Evolutionary conservation across 2,329 filamentous ascomycete genomes (phyloP), one percentile per base, ranked within the genome.

Genomic region (Penicillium sp.): DNA sequence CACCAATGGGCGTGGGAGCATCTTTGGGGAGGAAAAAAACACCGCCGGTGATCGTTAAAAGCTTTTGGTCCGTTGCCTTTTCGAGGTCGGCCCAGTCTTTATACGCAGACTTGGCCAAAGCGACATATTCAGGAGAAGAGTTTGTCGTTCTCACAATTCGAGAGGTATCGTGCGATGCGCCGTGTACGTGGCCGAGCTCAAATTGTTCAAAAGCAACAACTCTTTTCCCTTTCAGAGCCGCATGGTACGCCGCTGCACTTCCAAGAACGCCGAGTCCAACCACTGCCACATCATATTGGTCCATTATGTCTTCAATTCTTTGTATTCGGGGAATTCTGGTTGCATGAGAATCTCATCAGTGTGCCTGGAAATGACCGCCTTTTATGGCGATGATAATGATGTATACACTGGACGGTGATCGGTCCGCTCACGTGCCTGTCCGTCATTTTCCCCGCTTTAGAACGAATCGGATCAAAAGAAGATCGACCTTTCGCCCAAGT

Each of bases 81-180:
- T 67, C 66, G 1, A 68, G 56, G 3, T 63, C 59, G n/a, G 66
- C 67, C 67, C 66, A 69, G 45, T 69, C 65, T 18, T 60, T 63
- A 44, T 68, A 69, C 0, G 65, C 66, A 5, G 54, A 82, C 73
- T 58, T 79, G 73, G 22, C 81, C 75, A n/a, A 76, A 70, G 51
- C 80, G 1, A 68, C 67, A 44, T 60, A 66, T 49, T 69, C 64
- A 0, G 66, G 63, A 7, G 58, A 27, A n/a, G 54, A 53, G 18
- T 69, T 61, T 7, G 66, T 66, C 5, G 65, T 69, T n/a, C 67
- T 52, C 6, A 69, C 57, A 47, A 68, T 68, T 2, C 66, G 63
- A 0, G 67, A 69, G 2, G 67, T 69, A 49, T 69, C 66, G 46
- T 68, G 66, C 7, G 67, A 68, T 16, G 67, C 64, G 5, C 67